phyloP scores from a whole-genome alignment of 139 green algal genomes.

The Chlorella sorokiniana region DNA sequence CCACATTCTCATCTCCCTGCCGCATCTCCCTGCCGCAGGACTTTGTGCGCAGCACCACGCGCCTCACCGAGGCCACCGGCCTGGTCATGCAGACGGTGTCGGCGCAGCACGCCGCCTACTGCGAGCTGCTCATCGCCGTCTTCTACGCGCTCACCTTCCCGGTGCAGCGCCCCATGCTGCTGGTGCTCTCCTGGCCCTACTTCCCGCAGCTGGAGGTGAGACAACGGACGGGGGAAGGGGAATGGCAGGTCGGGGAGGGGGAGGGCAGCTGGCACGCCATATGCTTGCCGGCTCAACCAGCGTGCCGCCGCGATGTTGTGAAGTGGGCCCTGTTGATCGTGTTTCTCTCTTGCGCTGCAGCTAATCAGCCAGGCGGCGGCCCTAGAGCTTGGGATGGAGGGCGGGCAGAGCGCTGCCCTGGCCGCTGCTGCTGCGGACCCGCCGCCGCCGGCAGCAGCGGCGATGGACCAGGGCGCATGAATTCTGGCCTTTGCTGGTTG shows the following conservation, averaged over 20 bases:
- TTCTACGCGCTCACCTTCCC: slow-evolving; percentile 22
- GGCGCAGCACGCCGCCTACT: slow-evolving; percentile 21
- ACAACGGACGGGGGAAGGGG: no score
- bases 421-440: no score
- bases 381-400: not conserved
- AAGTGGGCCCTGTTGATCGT: not conserved
- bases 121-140: slow-evolving; percentile 14
- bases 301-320: no score
- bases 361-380: not conserved
- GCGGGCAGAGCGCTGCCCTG: no score
- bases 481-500: no score
- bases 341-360: not conserved
- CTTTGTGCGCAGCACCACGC: slow-evolving; percentile 12
- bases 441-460: no score
- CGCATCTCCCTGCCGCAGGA: not conserved
- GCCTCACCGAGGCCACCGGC: slow-evolving; percentile 7
- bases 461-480: no score
- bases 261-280: no score
- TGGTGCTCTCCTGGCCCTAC: slow-evolving; percentile 31
- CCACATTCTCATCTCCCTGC: not conserved
- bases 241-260: no score
- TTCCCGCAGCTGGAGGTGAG: slow-evolving; percentile 24
- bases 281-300: no score
- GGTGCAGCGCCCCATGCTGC: slow-evolving; percentile 22
- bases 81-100: slow-evolving; percentile 17